Percentiles rank a stretch among this genome's conserved stretches.
Evolutionary conservation across 2,329 filamentous ascomycete species (phyloP).

Genomic region (Chaetomium sp.): DNA sequence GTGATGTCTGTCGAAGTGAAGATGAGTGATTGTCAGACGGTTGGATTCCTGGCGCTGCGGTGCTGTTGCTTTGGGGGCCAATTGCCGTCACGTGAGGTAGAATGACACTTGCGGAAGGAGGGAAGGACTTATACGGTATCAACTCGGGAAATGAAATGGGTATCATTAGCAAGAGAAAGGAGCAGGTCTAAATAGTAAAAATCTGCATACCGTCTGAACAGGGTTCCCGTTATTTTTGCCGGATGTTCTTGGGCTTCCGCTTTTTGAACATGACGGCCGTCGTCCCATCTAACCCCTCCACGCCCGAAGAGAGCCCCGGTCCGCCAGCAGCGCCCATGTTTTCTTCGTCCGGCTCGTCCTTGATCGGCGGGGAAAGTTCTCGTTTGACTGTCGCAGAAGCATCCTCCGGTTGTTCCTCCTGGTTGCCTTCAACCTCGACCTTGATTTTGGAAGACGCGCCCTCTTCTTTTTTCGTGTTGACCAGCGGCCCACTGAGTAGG

Average conservation of each 20-base stretch:
- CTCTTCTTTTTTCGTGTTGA: conserved; percentile 38
- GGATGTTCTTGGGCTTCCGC: conserved; percentile 68
- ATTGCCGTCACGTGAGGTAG: no score
- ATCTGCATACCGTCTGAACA: not conserved
- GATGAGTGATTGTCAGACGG: not conserved
- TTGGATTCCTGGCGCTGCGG: not conserved
- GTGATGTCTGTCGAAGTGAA: not conserved
- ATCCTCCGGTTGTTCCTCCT: conserved; percentile 20
- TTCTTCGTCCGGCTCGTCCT: conserved; percentile 46
- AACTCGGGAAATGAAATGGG: conserved; percentile 2
- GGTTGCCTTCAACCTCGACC: conserved; percentile 46
- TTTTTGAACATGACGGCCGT: conserved; percentile 76
- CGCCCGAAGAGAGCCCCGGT: conserved; percentile 1
- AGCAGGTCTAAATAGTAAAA: not conserved
- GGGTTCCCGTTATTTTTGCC: conserved; percentile 53
- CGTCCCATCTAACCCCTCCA: conserved; percentile 32
- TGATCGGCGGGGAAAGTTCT: conserved; percentile 37
- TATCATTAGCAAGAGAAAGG: conserved; percentile 5
- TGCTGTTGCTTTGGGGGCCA: no score
- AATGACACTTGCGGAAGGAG: no score
- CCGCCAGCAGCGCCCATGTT: not conserved
- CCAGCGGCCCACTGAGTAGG: conserved; percentile 50
- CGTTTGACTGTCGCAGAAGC: conserved; percentile 4
- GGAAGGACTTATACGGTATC: no score
- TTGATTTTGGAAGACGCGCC: conserved; percentile 42